A percentile compares a stretch with the other conserved stretches of the same genome.
Conservation (phyloP, 257 asterid genomes). For the Rauvolfia tetraphylla region DNA sequence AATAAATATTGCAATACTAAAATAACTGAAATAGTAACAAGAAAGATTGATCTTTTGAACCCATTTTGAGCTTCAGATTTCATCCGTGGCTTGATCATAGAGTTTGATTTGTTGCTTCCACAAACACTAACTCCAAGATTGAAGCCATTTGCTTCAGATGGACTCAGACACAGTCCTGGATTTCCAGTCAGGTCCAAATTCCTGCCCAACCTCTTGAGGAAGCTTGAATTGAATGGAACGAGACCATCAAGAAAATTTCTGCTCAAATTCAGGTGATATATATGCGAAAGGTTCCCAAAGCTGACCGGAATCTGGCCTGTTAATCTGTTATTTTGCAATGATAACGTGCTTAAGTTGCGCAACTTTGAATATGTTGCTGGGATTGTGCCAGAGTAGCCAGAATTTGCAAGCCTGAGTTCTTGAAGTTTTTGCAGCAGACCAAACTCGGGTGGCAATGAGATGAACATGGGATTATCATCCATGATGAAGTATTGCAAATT, state of each 20-base stretch:
- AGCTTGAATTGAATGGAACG: conserved; percentile 66
- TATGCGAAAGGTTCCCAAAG: conserved; percentile 44
- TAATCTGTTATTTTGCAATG: conserved; percentile 63
- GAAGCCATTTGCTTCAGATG: conserved; percentile 29
- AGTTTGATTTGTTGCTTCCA: conserved; percentile 39
- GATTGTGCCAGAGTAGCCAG: conserved; percentile 68
- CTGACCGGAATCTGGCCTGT: conserved; percentile 60
- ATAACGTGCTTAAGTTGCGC: conserved; percentile 52
- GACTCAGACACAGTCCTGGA: conserved; percentile 62
- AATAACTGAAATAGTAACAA: conserved; percentile 24
- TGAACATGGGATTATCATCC: conserved; percentile 78
- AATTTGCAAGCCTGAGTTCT: conserved; percentile 69
- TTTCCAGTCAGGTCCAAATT: conserved; percentile 82
- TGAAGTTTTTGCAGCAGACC: conserved; percentile 58
- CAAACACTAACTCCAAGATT: conserved; percentile 48
- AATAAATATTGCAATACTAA: conserved; percentile 22
- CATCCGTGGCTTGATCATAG: conserved; percentile 37
- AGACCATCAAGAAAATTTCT: conserved; percentile 63
- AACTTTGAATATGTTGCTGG: conserved; percentile 56
- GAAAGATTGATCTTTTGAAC: conserved; percentile 18
- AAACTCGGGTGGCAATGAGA: conserved; percentile 45
- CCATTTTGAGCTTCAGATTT: conserved; percentile 38
- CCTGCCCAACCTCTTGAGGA: conserved; percentile 65
- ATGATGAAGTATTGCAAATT: conserved; percentile 63
- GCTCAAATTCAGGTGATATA: conserved; percentile 79